Evolutionary conservation across 352 stramenopile species (phyloP).

Genomic region (Phytophthora litchii): DNA sequence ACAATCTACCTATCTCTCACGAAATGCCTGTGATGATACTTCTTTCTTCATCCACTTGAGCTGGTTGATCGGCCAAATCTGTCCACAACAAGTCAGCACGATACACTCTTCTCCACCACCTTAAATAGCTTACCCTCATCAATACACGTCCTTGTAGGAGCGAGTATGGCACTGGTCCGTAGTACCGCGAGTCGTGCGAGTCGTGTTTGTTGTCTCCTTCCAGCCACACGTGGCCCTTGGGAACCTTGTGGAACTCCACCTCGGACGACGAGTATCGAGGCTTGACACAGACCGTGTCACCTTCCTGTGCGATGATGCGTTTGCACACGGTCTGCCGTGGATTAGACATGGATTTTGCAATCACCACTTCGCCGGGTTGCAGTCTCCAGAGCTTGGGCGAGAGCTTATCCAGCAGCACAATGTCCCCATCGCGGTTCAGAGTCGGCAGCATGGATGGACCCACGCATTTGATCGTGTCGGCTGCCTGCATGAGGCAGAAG

Average conservation of each 20-base stretch:
- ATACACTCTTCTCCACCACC: not conserved
- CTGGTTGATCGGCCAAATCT: conserved; percentile 86
- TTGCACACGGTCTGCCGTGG: conserved; percentile 90
- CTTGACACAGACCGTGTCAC: conserved; percentile 79
- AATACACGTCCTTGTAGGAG: conserved; percentile 91
- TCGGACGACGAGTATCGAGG: conserved; percentile 73
- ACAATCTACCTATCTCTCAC: conserved; percentile 45
- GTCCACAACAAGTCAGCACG: conserved; percentile 3
- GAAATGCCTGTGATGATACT: conserved; percentile 54
- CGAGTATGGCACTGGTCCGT: conserved; percentile 93
- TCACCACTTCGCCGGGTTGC: conserved; percentile 85
- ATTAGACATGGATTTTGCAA: conserved; percentile 88
- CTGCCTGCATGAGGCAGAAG: conserved; percentile 73
- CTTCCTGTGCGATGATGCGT: conserved; percentile 85
- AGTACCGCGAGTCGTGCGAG: conserved; percentile 95
- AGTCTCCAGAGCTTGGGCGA: conserved; percentile 68
- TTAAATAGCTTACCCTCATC: conserved; percentile 72
- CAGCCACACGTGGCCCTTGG: conserved; percentile 95
- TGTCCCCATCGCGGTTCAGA: conserved; percentile 89
- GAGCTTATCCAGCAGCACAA: conserved; percentile 91
- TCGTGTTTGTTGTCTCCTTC: conserved; percentile 97
- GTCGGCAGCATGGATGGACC: conserved; percentile 92
- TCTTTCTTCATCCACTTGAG: conserved; percentile 69
- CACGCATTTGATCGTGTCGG: conserved; percentile 87
- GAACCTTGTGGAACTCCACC: conserved; percentile 85